phyloP scores from a whole-genome alignment of 352 stramenopile genomes.

The Phytophthora hybrid region DNA sequence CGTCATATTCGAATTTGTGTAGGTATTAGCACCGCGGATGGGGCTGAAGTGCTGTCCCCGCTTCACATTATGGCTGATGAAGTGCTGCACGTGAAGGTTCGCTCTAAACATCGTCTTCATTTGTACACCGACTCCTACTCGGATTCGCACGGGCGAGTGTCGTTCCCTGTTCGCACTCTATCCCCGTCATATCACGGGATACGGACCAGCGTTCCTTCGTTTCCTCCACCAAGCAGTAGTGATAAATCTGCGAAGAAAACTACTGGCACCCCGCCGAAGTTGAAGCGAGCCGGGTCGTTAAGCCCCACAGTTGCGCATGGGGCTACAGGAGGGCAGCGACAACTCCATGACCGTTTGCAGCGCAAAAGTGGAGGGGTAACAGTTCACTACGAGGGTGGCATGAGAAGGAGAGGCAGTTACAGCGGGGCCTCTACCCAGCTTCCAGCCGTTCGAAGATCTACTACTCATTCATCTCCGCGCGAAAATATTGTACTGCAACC shows the following conservation, averaged over 20 bases:
- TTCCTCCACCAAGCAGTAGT: slow-evolving; percentile 8
- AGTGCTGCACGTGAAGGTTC: slow-evolving; percentile 72
- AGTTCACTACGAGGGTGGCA: slow-evolving; percentile 15
- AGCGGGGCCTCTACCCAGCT: slow-evolving; percentile 12
- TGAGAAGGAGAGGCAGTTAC: slow-evolving; percentile 40
- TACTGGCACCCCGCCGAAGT: slow-evolving; percentile 25
- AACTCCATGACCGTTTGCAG: slow-evolving; percentile 38
- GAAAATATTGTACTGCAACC: slow-evolving; percentile 22
- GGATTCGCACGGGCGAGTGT: slow-evolving; percentile 32
- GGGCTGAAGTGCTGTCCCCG: slow-evolving; percentile 72
- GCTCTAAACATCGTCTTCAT: slow-evolving; percentile 56
- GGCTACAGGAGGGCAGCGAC: slow-evolving; percentile 39
- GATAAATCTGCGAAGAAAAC: slow-evolving; percentile 25
- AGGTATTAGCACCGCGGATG: slow-evolving; percentile 66
- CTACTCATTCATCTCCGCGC: slow-evolving; percentile 15
- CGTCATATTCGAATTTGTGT: slow-evolving; percentile 22
- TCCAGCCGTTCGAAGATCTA: slow-evolving; percentile 22
- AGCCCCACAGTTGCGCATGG: slow-evolving; percentile 36
- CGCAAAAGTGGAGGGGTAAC: slow-evolving; percentile 27
- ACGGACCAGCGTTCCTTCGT: slow-evolving; percentile 20
- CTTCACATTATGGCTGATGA: slow-evolving; percentile 80
- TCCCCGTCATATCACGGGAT: slow-evolving; percentile 36
- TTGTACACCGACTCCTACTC: slow-evolving; percentile 39
- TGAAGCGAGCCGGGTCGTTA: slow-evolving; percentile 33
- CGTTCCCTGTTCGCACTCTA: slow-evolving; percentile 34